Evolutionary conservation across 2,329 filamentous ascomycete species (phyloP).

Genomic region (Calonectria pteridis): DNA sequence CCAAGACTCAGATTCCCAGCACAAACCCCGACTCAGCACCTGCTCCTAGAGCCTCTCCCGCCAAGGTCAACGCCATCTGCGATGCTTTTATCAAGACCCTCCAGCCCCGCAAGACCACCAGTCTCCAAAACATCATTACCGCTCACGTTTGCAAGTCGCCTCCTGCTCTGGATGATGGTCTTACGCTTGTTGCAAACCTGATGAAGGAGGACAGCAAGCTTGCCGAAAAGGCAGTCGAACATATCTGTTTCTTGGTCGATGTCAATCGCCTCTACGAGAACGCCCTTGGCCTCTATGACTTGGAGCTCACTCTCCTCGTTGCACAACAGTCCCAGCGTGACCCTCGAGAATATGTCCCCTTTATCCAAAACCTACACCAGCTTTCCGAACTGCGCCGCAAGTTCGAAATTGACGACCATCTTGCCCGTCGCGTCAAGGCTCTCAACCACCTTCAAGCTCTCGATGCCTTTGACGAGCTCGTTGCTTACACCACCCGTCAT

Average conservation of each 20-base stretch:
- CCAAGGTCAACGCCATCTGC: slow-evolving; percentile 90
- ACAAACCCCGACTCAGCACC: slow-evolving; percentile 28
- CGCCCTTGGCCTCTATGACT: slow-evolving; percentile 89
- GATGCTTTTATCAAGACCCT: slow-evolving; percentile 83
- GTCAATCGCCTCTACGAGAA: slow-evolving; percentile 93
- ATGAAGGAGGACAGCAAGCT: slow-evolving; percentile 76
- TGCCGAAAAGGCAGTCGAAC: slow-evolving; percentile 90
- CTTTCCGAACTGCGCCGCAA: slow-evolving; percentile 77
- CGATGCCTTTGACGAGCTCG: slow-evolving; percentile 81
- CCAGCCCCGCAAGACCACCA: slow-evolving; percentile 67
- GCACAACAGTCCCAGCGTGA: slow-evolving; percentile 97
- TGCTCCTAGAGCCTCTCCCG: slow-evolving; percentile 34
- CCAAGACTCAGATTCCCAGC: slow-evolving; percentile 33
- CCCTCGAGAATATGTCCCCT: slow-evolving; percentile 94
- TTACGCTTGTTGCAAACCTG: slow-evolving; percentile 82
- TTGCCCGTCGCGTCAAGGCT: slow-evolving; percentile 82
- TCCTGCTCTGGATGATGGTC: slow-evolving; percentile 87
- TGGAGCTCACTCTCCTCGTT: slow-evolving; percentile 89
- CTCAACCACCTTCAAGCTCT: slow-evolving; percentile 80
- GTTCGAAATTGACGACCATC: slow-evolving; percentile 90
- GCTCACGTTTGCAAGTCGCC: slow-evolving; percentile 94
- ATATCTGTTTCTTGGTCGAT: slow-evolving; percentile 97
- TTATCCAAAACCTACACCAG: slow-evolving; percentile 87
- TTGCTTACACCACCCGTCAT: slow-evolving; percentile 83
- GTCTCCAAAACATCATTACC: slow-evolving; percentile 93